phyloP scores from a whole-genome alignment of 805 yeast genomes.

The Suhomyces vadensis region DNA sequence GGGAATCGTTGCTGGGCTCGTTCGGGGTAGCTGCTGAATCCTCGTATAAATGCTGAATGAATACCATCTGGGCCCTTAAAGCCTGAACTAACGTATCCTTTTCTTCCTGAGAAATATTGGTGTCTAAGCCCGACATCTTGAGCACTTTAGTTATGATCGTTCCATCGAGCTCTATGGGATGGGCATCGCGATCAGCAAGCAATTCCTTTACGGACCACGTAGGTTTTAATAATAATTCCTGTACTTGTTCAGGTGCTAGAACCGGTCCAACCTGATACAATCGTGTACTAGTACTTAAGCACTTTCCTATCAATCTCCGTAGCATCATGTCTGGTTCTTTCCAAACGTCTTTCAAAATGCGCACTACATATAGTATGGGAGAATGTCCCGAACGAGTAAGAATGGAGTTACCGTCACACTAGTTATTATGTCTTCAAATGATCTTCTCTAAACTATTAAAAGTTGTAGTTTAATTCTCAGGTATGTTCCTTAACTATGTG shows the following conservation, averaged over 20 bases:
- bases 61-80: slow-evolving; percentile 50
- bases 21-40: slow-evolving; percentile 13
- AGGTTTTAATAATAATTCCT: slow-evolving; percentile 8
- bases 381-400: no score
- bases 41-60: slow-evolving; percentile 47
- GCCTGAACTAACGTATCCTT: slow-evolving; percentile 31
- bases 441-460: no score
- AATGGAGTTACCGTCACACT: no score
- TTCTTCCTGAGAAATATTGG: slow-evolving; percentile 24
- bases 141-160: slow-evolving; percentile 33
- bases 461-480: no score
- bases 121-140: slow-evolving; percentile 51
- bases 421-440: no score
- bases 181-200: slow-evolving; percentile 3
- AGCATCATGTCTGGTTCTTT: background rate
- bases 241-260: slow-evolving; percentile 6
- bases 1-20: slow-evolving; percentile 19
- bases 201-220: slow-evolving; percentile 17
- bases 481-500: no score
- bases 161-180: slow-evolving; percentile 13
- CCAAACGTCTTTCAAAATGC: no score
- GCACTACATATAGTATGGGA: no score
- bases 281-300: background rate
- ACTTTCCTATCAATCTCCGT: background rate
- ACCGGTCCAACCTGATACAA: slow-evolving; percentile 1